A percentile compares a stretch with the other conserved stretches of the same genome.
Evolutionary conservation across 2,329 filamentous ascomycete genomes (phyloP).

Genomic region (Colletotrichum camelliae): DNA sequence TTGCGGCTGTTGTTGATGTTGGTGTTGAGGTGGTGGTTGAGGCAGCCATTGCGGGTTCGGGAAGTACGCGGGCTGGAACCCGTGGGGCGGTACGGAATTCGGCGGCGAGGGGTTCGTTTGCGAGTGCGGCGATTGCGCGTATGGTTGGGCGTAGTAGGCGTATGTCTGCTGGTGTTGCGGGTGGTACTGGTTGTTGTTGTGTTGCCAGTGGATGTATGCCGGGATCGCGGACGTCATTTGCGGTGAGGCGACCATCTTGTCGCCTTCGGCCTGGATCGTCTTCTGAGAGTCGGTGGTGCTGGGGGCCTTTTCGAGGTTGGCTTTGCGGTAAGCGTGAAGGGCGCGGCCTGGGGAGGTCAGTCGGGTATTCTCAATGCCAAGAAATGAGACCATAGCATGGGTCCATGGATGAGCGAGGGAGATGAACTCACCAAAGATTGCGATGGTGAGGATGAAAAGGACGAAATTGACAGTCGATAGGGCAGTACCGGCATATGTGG

Average conservation of each 20-base stretch:
- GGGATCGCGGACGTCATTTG: constrained; percentile 21
- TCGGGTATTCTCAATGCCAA: not conserved
- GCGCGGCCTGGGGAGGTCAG: constrained; percentile 17
- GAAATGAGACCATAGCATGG: not conserved
- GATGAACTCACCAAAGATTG: constrained; percentile 12
- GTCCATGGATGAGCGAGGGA: not conserved
- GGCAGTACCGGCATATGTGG: constrained; percentile 21
- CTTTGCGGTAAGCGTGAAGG: constrained; percentile 14
- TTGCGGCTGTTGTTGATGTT: not conserved
- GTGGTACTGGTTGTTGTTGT: constrained; percentile 4
- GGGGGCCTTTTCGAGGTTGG: constrained; percentile 14
- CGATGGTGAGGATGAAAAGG: constrained; percentile 20
- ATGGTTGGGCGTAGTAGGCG: constrained; percentile 19
- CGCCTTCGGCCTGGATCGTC: constrained; percentile 7
- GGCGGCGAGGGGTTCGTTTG: constrained; percentile 13
- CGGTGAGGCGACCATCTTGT: constrained; percentile 22
- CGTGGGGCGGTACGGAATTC: constrained; percentile 13
- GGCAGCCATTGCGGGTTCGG: constrained; percentile 15
- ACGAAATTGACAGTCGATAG: constrained; percentile 16
- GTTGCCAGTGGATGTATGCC: constrained; percentile 17
- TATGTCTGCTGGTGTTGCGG: constrained; percentile 17
- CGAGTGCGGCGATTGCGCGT: constrained; percentile 18
- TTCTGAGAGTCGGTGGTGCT: constrained; percentile 16
- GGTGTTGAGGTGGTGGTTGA: not conserved
- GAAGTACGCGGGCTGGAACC: constrained; percentile 16